phyloP scores from a whole-genome alignment of 2,329 filamentous ascomycete species.

The Stenocarpella maydis region DNA sequence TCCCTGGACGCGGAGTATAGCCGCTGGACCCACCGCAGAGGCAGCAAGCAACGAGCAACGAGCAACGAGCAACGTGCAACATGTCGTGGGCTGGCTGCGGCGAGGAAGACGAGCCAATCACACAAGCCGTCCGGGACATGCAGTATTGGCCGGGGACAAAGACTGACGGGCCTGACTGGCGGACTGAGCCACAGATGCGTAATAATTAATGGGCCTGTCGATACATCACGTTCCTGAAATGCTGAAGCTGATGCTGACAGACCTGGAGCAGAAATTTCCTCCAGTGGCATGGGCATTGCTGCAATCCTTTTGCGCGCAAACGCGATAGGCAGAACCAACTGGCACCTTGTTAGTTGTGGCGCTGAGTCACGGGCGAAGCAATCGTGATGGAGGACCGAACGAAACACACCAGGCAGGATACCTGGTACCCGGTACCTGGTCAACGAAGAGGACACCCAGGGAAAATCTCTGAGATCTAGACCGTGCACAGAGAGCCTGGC shows the following conservation, averaged over 20 bases:
- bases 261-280: neutral
- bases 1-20: neutral
- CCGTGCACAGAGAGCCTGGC: neutral
- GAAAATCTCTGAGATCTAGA: constrained; percentile 26
- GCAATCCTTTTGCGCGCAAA: neutral
- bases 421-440: too few species aligned
- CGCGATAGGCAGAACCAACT: constrained; percentile 11
- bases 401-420: neutral
- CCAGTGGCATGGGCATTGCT: too few species aligned
- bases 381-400: constrained; percentile 20
- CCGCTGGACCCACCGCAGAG: neutral
- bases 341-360: neutral
- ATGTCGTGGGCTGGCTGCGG: neutral
- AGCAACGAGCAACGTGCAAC: neutral
- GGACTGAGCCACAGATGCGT: too few species aligned
- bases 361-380: constrained; percentile 17
- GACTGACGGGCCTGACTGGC: neutral
- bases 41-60: neutral
- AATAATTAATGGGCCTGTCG: neutral
- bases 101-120: constrained; percentile 4
- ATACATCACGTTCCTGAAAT: constrained; percentile 15
- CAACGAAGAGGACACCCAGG: neutral
- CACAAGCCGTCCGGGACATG: constrained; percentile 8
- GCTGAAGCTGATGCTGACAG: neutral
- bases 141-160: constrained; percentile 11